A percentile compares a stretch with the other conserved stretches of the same genome.
Conservation (phyloP, 2,329 filamentous ascomycete species). For the Cephalotrichum gorgonifer region DNA sequence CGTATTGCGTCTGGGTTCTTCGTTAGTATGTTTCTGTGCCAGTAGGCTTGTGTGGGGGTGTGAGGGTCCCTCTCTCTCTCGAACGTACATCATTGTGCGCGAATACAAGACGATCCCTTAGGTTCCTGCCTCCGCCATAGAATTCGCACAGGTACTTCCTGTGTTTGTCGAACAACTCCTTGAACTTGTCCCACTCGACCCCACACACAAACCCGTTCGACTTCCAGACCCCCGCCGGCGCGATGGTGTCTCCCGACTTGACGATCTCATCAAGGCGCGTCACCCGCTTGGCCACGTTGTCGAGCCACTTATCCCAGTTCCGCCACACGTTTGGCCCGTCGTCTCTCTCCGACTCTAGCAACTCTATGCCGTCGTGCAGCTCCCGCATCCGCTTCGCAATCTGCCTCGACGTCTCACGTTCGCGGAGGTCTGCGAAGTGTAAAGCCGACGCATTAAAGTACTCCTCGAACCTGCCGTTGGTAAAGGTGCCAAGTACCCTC, state of each 20-base stretch:
- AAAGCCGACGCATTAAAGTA: conserved; percentile 80
- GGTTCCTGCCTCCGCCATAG: conserved; percentile 55
- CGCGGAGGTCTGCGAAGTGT: conserved; percentile 64
- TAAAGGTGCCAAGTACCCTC: conserved; percentile 80
- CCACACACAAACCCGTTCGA: conserved; percentile 69
- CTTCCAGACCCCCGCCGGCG: conserved; percentile 46
- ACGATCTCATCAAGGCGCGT: conserved; percentile 50
- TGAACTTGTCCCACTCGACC: conserved; percentile 72
- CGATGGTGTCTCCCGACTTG: conserved; percentile 24
- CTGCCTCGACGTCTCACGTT: conserved; percentile 74
- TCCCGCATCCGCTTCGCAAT: conserved; percentile 98
- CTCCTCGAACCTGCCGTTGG: conserved; percentile 91
- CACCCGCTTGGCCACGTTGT: conserved; percentile 51
- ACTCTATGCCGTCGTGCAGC: conserved; percentile 83
- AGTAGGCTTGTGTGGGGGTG: neutral
- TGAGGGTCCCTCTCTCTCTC: too few species aligned
- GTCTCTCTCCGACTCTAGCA: conserved; percentile 67
- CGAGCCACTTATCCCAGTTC: conserved; percentile 91
- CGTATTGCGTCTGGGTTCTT: conserved; percentile 80
- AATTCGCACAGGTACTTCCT: conserved; percentile 60
- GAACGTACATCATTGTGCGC: conserved; percentile 86
- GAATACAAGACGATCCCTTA: conserved; percentile 75
- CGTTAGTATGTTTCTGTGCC: neutral
- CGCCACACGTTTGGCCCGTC: conserved; percentile 76
- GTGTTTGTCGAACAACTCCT: conserved; percentile 65